These are phyloP conservation scores for Rutidosis leptorrhynchoides DNA, from an alignment of 129 eudicot genomes.

Conservation along the genomic window DNA sequence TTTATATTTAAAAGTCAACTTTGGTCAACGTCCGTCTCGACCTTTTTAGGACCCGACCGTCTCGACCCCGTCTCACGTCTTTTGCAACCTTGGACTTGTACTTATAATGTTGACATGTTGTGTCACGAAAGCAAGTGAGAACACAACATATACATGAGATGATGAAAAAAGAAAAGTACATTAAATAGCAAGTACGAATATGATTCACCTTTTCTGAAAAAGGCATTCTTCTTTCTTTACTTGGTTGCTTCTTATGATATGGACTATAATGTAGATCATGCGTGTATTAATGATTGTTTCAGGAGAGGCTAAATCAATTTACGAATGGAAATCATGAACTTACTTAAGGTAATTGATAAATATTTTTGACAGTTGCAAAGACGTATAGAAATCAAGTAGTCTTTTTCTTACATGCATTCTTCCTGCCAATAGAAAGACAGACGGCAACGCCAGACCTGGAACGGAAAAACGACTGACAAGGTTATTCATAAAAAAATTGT, in stretches of 20 bases:
- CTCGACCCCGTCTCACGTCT: no score
- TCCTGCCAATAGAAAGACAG: slow-evolving; percentile 77
- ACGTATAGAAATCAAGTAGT: not conserved
- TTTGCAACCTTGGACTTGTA: no score
- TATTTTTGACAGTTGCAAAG: not conserved
- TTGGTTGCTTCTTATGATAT: no score
- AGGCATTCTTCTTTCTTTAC: slow-evolving; percentile 6
- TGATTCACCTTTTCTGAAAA: not conserved
- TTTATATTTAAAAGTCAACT: no score
- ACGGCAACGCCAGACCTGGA: slow-evolving; percentile 94
- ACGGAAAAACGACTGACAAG: slow-evolving; percentile 78
- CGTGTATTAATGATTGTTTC: not conserved
- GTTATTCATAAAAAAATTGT: slow-evolving; percentile 86
- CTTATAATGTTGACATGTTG: not conserved
- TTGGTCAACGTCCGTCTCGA: no score
- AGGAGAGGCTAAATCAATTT: slow-evolving; percentile 87
- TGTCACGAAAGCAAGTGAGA: slow-evolving; percentile 70
- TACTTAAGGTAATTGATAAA: slow-evolving; percentile 63
- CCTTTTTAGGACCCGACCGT: no score
- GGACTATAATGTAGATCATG: not conserved
- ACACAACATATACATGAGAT: slow-evolving; percentile 91
- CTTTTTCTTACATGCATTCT: not conserved
- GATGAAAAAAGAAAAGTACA: slow-evolving; percentile 90
- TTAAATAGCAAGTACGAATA: slow-evolving; percentile 78
- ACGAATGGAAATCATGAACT: slow-evolving; percentile 87